Evolutionary conservation across 495 filamentous ascomycete genomes (phyloP).

Genomic region (Penicillium ochrochloron): DNA sequence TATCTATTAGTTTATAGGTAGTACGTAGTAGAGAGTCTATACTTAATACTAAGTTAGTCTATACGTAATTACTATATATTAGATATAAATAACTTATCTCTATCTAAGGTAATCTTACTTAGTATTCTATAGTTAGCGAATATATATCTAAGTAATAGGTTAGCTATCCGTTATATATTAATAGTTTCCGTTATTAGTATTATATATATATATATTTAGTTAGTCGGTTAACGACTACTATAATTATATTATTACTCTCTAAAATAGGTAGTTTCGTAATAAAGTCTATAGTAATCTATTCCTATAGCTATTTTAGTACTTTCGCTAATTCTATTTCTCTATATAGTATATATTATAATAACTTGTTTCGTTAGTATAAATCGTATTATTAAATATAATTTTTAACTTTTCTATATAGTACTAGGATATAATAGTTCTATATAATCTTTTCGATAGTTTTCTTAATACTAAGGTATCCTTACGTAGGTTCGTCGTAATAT

Average conservation of each 20-base stretch:
- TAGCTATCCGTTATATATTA: not conserved
- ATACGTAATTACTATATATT: conserved; percentile 7
- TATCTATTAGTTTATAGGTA: conserved; percentile 18
- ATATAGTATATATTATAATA: not conserved
- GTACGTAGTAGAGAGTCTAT: conserved; percentile 12
- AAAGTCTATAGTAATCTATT: conserved; percentile 10
- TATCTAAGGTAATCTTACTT: too few species aligned
- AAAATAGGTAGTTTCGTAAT: not conserved
- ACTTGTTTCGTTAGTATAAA: not conserved
- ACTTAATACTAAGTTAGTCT: conserved; percentile 10
- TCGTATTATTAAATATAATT: not conserved
- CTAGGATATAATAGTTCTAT: not conserved
- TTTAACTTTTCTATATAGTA: not conserved
- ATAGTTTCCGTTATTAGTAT: not conserved
- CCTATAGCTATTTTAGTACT: not conserved
- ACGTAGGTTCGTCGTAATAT: not conserved
- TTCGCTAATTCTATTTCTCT: not conserved
- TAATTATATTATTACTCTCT: not conserved
- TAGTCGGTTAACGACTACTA: conserved; percentile 4
- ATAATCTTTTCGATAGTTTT: not conserved
- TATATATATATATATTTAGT: conserved; percentile 8
- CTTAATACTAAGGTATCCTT: not conserved
- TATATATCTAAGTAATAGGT: conserved; percentile 7
- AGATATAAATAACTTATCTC: too few species aligned
- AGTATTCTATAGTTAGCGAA: too few species aligned